Conservation (phyloP, 1,284 basidiomycete genomes). For the Ustilago cynodontis region DNA sequence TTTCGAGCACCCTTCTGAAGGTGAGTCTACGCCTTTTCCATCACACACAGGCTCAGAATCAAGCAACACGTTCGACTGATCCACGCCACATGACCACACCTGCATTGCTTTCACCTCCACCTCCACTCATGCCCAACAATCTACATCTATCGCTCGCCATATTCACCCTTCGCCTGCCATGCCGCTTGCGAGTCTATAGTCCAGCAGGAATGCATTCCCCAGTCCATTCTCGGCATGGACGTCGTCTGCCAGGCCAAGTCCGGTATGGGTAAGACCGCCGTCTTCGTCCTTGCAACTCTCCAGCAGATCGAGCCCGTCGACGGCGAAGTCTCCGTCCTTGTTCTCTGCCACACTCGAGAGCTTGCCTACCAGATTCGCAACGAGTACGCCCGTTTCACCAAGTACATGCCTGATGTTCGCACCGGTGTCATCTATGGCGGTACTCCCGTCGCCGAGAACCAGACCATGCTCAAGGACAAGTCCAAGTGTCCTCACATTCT, state of each 20-base stretch:
- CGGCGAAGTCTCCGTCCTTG: slow-evolving; percentile 96
- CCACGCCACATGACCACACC: neutral
- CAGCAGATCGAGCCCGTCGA: slow-evolving; percentile 99
- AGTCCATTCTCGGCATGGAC: slow-evolving; percentile 99
- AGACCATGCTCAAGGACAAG: slow-evolving; percentile 95
- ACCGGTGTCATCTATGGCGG: slow-evolving; percentile 98
- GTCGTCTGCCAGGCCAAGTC: slow-evolving; percentile 99
- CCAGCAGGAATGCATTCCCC: slow-evolving; percentile 99
- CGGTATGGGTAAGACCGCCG: slow-evolving; percentile 99
- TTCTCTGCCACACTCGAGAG: slow-evolving; percentile 99
- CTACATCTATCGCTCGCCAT: neutral
- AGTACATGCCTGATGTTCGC: slow-evolving; percentile 99
- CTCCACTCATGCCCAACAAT: no score
- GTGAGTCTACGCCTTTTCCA: slow-evolving; percentile 72
- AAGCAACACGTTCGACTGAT: neutral
- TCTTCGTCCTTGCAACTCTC: slow-evolving; percentile 96
- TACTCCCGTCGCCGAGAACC: slow-evolving; percentile 92
- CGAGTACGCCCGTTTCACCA: slow-evolving; percentile 98
- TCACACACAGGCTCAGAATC: no score
- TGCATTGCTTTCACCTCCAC: neutral
- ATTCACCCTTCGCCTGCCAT: neutral
- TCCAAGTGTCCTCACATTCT: slow-evolving; percentile 98
- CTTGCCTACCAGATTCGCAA: slow-evolving; percentile 99
- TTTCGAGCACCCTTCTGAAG: slow-evolving; percentile 99
- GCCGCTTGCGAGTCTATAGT: slow-evolving; percentile 74